Conservation (phyloP, 2,329 filamentous ascomycete species). For the Aspergillus ustus region DNA sequence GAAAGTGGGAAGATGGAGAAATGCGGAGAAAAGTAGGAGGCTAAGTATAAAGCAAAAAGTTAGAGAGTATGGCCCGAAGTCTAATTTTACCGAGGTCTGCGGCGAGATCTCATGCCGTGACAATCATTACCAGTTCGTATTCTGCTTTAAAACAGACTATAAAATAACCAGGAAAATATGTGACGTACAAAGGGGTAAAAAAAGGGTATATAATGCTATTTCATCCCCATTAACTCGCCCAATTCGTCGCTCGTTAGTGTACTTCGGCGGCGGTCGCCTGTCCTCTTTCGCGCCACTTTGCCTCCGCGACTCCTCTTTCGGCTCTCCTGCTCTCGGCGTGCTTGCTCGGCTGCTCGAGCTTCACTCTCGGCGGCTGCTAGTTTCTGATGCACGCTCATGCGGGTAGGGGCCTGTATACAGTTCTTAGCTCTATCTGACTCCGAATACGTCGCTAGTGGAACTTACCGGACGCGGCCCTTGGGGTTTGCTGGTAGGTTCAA, state of each 20-base stretch:
- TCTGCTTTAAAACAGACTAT: slow-evolving; percentile 1
- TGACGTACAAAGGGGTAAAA: slow-evolving; percentile 4
- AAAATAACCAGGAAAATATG: slow-evolving; percentile 2
- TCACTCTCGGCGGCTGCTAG: slow-evolving; percentile 49
- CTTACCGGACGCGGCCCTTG: slow-evolving; percentile 37
- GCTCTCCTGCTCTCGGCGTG: slow-evolving; percentile 39
- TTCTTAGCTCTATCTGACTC: background rate
- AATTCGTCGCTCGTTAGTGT: slow-evolving; percentile 52
- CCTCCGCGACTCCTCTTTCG: slow-evolving; percentile 41
- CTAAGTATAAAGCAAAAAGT: background rate
- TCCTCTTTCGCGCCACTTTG: slow-evolving; percentile 32
- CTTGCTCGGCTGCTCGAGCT: slow-evolving; percentile 44
- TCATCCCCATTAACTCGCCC: slow-evolving; percentile 44
- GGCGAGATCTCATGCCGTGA: background rate
- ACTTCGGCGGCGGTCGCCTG: slow-evolving; percentile 44
- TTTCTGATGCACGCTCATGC: slow-evolving; percentile 48
- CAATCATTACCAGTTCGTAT: slow-evolving; percentile 3
- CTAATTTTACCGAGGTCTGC: slow-evolving; percentile 17
- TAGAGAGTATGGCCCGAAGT: background rate
- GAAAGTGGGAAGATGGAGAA: slow-evolving; percentile 8
- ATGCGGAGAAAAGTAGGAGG: background rate
- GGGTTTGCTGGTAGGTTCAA: slow-evolving; percentile 25
- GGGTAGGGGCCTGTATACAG: slow-evolving; percentile 21
- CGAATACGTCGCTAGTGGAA: background rate
- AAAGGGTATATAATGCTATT: slow-evolving; percentile 19